A percentile compares a stretch with the other conserved stretches of the same genome.
Conservation (phyloP, 169 alveolate genomes). For the Besnoitia besnoiti region DNA sequence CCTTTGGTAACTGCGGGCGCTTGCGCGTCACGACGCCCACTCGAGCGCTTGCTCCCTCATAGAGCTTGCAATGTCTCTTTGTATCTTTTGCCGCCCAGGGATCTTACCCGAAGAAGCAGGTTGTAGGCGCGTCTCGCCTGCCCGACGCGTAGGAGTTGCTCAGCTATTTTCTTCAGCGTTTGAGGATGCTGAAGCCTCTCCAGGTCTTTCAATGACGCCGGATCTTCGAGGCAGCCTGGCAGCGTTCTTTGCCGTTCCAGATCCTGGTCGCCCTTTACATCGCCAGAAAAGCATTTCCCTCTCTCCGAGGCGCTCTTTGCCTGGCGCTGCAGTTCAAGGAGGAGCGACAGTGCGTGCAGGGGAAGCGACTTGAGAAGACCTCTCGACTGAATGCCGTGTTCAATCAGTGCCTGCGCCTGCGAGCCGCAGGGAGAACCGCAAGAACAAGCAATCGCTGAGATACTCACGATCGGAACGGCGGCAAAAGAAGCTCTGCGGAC, state of each 20-base stretch:
- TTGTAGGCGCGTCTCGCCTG: constrained; percentile 20
- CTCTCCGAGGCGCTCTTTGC: neutral
- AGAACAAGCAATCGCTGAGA: too few relatives aligned
- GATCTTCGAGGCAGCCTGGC: neutral
- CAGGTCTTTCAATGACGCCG: neutral
- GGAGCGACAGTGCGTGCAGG: constrained; percentile 17
- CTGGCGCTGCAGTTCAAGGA: neutral
- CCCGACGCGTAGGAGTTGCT: neutral
- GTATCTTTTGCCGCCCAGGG: too few relatives aligned
- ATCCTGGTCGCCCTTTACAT: neutral
- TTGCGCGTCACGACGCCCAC: too few relatives aligned
- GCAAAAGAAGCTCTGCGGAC: too few relatives aligned
- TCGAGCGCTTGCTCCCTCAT: too few relatives aligned
- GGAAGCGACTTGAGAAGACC: constrained; percentile 29
- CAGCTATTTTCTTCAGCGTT: constrained; percentile 18
- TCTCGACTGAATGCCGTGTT: neutral
- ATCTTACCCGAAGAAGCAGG: constrained; percentile 17
- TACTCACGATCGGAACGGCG: too few relatives aligned
- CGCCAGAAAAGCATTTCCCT: neutral
- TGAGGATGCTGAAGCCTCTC: constrained; percentile 26
- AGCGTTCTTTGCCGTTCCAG: neutral
- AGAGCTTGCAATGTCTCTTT: too few relatives aligned
- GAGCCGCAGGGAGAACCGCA: neutral
- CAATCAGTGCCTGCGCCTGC: constrained; percentile 3
- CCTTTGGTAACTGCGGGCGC: too few relatives aligned